phyloP scores from a whole-genome alignment of 176 grass and related monocot genomes.

The Phragmites australis region DNA sequence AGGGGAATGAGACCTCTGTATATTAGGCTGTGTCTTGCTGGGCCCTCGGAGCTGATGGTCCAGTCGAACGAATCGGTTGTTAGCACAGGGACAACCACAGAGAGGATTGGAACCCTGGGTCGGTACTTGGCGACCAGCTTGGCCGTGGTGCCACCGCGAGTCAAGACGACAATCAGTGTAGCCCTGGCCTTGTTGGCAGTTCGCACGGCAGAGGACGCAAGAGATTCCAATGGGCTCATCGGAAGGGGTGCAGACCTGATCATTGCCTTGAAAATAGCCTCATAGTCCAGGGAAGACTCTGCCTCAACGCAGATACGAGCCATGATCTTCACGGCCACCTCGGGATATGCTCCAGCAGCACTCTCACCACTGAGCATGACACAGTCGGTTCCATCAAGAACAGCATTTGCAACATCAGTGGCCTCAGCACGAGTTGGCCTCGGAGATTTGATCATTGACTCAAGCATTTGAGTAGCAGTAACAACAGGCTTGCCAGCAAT shows the following conservation, averaged over 20 bases:
- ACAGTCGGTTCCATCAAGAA: constrained; percentile 88
- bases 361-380: constrained; percentile 98
- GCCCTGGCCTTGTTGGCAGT: constrained; percentile 88
- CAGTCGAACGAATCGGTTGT: constrained; percentile 80
- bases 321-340: constrained; percentile 94
- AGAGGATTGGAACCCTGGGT: constrained; percentile 79
- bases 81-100: constrained; percentile 76
- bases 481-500: constrained; percentile 87
- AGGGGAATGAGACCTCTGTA: constrained; percentile 77
- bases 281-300: constrained; percentile 81
- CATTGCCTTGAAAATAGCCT: constrained; percentile 78
- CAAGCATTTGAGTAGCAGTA: constrained; percentile 91
- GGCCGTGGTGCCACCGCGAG: constrained; percentile 85
- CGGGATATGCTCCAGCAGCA: constrained; percentile 83
- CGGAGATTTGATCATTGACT: constrained; percentile 94
- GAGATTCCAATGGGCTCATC: constrained; percentile 87
- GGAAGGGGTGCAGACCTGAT: constrained; percentile 79
- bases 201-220: constrained; percentile 82
- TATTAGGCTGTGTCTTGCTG: constrained; percentile 77
- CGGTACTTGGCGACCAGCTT: constrained; percentile 87
- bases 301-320: constrained; percentile 84
- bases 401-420: constrained; percentile 90
- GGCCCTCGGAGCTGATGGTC: constrained; percentile 73
- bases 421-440: constrained; percentile 93
- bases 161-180: constrained; percentile 72